Conservation (phyloP, 2,329 filamentous ascomycete genomes). For the Trichoderma afroharzianum region DNA sequence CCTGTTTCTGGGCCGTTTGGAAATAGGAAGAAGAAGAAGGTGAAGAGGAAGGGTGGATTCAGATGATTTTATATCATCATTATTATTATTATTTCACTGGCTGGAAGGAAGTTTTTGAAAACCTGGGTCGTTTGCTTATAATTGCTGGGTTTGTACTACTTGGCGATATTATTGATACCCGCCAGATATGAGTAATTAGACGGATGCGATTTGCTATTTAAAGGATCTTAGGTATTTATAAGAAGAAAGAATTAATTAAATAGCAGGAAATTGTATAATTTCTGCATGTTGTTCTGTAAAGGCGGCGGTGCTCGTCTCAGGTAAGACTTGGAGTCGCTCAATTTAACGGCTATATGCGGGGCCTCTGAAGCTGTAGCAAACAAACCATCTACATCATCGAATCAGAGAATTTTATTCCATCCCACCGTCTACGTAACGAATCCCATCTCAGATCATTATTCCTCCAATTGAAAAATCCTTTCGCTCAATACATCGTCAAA, state of each 20-base stretch:
- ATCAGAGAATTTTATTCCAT: not conserved
- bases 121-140: not conserved
- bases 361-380: not conserved
- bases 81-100: not conserved
- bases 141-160: not conserved
- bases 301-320: not conserved
- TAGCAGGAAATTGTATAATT: not conserved
- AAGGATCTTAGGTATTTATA: not conserved
- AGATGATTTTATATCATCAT: slow-evolving; percentile 24
- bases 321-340: not conserved
- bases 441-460: not conserved
- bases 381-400: slow-evolving; percentile 4
- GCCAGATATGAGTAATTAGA: not conserved
- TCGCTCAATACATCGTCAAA: not conserved
- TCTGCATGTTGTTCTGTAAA: not conserved
- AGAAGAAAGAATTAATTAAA: not conserved
- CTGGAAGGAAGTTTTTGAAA: not conserved
- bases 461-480: not conserved
- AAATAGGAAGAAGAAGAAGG: slow-evolving; percentile 42
- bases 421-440: not conserved
- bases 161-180: not conserved
- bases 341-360: slow-evolving; percentile 12
- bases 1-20: slow-evolving; percentile 45
- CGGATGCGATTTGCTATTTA: not conserved
- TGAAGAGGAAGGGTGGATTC: slow-evolving; percentile 42